Conservation (phyloP, 371 early-diverging fungal species). For the Coemansia sp. region DNA sequence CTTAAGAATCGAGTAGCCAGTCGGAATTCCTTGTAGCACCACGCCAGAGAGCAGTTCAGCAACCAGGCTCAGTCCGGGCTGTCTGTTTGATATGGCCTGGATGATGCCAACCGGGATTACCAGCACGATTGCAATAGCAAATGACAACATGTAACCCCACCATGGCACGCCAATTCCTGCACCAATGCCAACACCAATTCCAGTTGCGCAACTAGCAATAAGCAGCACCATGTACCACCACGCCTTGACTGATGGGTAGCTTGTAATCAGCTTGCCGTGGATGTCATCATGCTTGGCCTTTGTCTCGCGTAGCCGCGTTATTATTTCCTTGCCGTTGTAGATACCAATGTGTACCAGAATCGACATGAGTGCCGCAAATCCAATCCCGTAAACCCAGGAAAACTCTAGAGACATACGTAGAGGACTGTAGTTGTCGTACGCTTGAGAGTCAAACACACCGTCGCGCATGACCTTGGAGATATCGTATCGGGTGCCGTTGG, state of each 20-base stretch:
- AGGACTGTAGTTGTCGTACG: constrained; percentile 67
- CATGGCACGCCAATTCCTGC: constrained; percentile 54
- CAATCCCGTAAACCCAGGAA: constrained; percentile 66
- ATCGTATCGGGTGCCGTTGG: constrained; percentile 47
- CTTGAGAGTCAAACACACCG: constrained; percentile 57
- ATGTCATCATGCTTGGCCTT: constrained; percentile 61
- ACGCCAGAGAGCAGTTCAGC: constrained; percentile 69
- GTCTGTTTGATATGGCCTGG: constrained; percentile 64
- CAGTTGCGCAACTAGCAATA: constrained; percentile 58
- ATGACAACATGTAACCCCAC: constrained; percentile 73
- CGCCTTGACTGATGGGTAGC: constrained; percentile 66
- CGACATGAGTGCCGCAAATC: constrained; percentile 68
- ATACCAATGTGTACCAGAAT: constrained; percentile 66
- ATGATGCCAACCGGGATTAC: constrained; percentile 80
- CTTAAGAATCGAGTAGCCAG: constrained; percentile 63
- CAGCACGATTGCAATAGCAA: constrained; percentile 63
- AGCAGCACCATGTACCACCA: constrained; percentile 75
- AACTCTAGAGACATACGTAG: constrained; percentile 71
- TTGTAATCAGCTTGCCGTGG: constrained; percentile 66
- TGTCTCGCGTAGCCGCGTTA: constrained; percentile 42
- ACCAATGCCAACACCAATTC: constrained; percentile 59
- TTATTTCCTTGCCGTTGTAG: constrained; percentile 69
- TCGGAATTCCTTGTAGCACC: constrained; percentile 62
- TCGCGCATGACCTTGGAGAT: constrained; percentile 46
- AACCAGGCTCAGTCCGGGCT: constrained; percentile 72